Percentiles rank a stretch among this genome's conserved stretches.
These are phyloP conservation scores for Amphibolis antarctica DNA, from an alignment of 106 monocot genomes.

Conservation along the genomic window DNA sequence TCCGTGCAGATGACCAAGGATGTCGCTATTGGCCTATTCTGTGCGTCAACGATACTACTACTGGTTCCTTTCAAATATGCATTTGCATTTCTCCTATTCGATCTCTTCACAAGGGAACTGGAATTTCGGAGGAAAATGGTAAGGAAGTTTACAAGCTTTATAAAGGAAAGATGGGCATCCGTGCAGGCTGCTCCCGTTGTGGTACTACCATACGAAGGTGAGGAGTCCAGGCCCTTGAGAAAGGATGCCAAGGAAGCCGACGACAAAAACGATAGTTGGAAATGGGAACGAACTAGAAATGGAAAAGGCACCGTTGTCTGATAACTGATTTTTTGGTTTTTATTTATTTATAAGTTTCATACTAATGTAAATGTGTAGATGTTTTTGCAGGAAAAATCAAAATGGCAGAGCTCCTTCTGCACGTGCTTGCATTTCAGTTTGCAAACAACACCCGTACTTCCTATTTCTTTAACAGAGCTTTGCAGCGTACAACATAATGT, in stretches of 20 bases:
- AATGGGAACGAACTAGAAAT: neutral
- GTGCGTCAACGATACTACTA: conserved; percentile 36
- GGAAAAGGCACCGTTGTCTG: neutral
- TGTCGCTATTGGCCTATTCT: conserved; percentile 54
- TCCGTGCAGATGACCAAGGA: conserved; percentile 59
- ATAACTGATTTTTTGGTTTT: neutral
- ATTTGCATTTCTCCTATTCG: conserved; percentile 46
- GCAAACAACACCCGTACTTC: too few relatives aligned
- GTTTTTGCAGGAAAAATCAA: too few relatives aligned
- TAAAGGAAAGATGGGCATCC: conserved; percentile 71
- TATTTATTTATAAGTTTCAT: neutral
- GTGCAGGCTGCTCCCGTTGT: conserved; percentile 78
- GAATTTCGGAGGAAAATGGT: conserved; percentile 78
- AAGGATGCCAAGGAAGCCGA: neutral
- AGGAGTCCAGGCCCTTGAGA: neutral
- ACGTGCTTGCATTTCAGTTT: too few relatives aligned
- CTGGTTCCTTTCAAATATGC: conserved; percentile 71
- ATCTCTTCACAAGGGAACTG: conserved; percentile 78
- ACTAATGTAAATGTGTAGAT: too few relatives aligned
- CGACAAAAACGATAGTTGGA: neutral
- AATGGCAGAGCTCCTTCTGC: too few relatives aligned
- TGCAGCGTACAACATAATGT: too few relatives aligned
- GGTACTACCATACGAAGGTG: conserved; percentile 52
- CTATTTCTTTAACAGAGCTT: too few relatives aligned
- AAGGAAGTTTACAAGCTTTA: conserved; percentile 36